Conservation (phyloP, 495 filamentous ascomycete genomes). For the Cercophora samala region DNA sequence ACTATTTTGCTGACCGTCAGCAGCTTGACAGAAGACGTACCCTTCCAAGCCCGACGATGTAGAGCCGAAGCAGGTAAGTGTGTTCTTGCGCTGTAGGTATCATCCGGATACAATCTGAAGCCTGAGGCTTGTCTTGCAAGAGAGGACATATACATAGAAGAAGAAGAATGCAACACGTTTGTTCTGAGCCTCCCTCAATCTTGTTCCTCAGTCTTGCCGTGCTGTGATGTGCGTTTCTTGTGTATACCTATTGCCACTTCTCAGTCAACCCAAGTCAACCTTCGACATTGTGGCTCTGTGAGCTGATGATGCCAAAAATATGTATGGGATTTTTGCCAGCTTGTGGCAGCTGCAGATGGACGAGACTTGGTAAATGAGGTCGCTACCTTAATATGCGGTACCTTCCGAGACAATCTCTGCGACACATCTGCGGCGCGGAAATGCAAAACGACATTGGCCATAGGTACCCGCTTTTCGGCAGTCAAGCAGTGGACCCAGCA, state of each 20-base stretch:
- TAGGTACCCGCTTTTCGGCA: conserved; percentile 10
- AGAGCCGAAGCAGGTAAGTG: neutral
- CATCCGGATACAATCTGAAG: neutral
- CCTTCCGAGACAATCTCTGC: conserved; percentile 4
- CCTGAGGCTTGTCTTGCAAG: neutral
- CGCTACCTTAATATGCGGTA: conserved; percentile 4
- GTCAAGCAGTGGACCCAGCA: neutral
- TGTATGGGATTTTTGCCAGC: neutral
- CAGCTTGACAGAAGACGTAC: conserved; percentile 3
- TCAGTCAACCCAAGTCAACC: too few relatives aligned
- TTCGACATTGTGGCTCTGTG: too few relatives aligned
- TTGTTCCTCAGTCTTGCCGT: too few relatives aligned
- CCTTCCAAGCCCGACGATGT: neutral
- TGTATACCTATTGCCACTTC: too few relatives aligned
- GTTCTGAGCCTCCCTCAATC: too few relatives aligned
- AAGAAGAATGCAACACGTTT: neutral
- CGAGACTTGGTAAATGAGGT: neutral
- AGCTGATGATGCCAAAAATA: neutral
- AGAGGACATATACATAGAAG: neutral
- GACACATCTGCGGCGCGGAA: conserved; percentile 3
- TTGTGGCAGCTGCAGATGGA: neutral
- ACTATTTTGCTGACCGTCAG: conserved; percentile 15
- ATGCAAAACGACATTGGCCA: conserved; percentile 10
- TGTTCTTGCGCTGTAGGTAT: neutral
- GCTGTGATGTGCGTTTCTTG: too few relatives aligned